phyloP scores from a whole-genome alignment of 1,284 basidiomycete species.

The Phylloboletellus chloephorus region DNA sequence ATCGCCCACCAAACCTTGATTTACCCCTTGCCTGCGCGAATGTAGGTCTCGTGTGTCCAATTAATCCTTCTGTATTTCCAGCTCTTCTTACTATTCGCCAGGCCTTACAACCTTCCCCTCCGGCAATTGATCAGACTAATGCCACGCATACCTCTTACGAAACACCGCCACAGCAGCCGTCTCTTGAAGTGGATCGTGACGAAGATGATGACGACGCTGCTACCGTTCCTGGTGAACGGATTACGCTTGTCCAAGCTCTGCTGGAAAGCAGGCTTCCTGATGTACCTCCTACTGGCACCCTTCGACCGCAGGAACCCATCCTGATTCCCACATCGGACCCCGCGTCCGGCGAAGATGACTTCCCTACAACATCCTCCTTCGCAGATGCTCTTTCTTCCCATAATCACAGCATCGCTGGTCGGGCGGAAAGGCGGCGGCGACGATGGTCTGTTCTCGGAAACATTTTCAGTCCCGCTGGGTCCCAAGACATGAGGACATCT shows the following conservation, averaged over 20 bases:
- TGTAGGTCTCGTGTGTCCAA: conserved; percentile 33
- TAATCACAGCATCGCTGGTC: conserved; percentile 28
- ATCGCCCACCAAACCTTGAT: conserved; percentile 61
- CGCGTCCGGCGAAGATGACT: conserved; percentile 37
- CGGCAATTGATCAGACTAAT: conserved; percentile 16
- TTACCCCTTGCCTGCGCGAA: conserved; percentile 43
- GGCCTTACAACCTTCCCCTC: conserved; percentile 44
- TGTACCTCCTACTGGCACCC: conserved; percentile 63
- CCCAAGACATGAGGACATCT: conserved; percentile 27
- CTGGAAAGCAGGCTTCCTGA: conserved; percentile 72
- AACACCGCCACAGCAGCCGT: conserved; percentile 17
- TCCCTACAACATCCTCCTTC: conserved; percentile 43
- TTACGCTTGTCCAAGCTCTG: conserved; percentile 66
- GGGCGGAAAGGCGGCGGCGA: conserved; percentile 26
- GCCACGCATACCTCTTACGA: conserved; percentile 17
- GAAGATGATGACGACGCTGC: conserved; percentile 57
- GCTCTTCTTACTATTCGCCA: conserved; percentile 61
- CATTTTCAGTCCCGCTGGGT: conserved; percentile 32
- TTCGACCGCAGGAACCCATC: conserved; percentile 61
- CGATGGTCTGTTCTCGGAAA: conserved; percentile 46
- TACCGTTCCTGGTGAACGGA: conserved; percentile 41
- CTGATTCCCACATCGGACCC: conserved; percentile 44
- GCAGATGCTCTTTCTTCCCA: conserved; percentile 40
- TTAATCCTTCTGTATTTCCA: conserved; percentile 56
- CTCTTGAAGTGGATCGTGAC: conserved; percentile 46